Evolutionary conservation across 805 yeast genomes (phyloP).

Genomic region (Saccharomycopsis capsularis): DNA sequence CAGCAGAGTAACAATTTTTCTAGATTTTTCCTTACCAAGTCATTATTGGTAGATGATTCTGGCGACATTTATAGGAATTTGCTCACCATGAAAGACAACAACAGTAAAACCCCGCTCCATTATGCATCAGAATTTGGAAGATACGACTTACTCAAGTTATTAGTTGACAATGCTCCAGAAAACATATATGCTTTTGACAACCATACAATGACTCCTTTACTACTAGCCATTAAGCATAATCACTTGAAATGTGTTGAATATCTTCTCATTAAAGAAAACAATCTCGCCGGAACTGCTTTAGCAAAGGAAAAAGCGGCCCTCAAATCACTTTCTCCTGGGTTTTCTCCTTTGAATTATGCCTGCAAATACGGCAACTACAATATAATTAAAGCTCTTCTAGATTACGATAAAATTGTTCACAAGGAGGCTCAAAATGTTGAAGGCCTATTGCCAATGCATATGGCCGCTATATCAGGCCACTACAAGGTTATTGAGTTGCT

Average conservation of each 20-base stretch:
- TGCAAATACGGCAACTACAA: constrained; percentile 76
- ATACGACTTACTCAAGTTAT: constrained; percentile 33
- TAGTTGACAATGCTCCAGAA: constrained; percentile 31
- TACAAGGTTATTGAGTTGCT: constrained; percentile 59
- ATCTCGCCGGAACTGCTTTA: not conserved
- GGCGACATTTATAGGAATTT: constrained; percentile 24
- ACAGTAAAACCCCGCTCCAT: constrained; percentile 80
- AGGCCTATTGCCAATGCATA: constrained; percentile 82
- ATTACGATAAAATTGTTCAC: constrained; percentile 30
- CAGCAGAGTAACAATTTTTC: not conserved
- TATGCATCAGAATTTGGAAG: constrained; percentile 67
- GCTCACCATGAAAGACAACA: constrained; percentile 47
- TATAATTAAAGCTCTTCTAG: constrained; percentile 57
- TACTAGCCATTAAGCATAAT: constrained; percentile 68
- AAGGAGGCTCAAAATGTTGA: constrained; percentile 59
- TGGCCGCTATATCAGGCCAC: constrained; percentile 81
- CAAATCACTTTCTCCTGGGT: constrained; percentile 50
- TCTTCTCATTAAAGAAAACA: constrained; percentile 34
- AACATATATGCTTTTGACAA: constrained; percentile 45
- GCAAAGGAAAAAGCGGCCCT: not conserved
- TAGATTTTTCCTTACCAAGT: constrained; percentile 13
- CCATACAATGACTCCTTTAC: constrained; percentile 74
- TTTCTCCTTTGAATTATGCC: constrained; percentile 76
- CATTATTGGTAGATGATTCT: constrained; percentile 11
- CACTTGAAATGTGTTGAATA: constrained; percentile 48